Evolutionary conservation across 2,329 filamentous ascomycete genomes (phyloP).

Genomic region (Cladosporium sp.): DNA sequence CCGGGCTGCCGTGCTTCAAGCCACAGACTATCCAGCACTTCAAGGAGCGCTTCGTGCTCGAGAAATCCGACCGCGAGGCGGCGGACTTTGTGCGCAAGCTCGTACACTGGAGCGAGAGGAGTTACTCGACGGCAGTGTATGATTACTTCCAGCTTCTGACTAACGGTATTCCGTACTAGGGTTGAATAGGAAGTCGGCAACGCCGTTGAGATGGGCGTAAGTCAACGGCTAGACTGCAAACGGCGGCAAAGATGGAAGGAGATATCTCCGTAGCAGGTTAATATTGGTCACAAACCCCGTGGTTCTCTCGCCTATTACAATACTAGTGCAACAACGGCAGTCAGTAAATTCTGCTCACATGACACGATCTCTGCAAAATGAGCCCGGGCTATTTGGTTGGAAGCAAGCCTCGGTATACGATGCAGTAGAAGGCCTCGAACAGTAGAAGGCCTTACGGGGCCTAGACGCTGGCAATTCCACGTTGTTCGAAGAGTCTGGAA

Average conservation of each 20-base stretch:
- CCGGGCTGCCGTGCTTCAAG: constrained; percentile 95
- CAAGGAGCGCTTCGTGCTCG: constrained; percentile 86
- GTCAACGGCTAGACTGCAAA: background rate
- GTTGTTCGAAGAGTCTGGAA: background rate
- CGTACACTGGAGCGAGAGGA: constrained; percentile 86
- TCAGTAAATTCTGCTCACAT: background rate
- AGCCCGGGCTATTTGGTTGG: background rate
- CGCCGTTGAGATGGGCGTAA: background rate
- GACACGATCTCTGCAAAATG: background rate
- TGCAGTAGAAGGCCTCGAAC: background rate
- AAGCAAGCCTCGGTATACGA: background rate
- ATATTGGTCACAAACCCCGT: background rate
- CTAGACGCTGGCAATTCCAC: background rate
- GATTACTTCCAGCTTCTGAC: constrained; percentile 97
- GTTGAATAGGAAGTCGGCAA: background rate
- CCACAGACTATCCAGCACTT: constrained; percentile 93
- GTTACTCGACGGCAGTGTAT: constrained; percentile 90
- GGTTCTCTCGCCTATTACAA: background rate
- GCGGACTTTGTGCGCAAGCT: constrained; percentile 91
- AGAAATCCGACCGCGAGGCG: constrained; percentile 88
- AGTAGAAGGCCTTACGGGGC: background rate
- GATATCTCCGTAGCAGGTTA: background rate
- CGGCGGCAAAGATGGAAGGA: background rate
- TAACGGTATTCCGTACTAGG: constrained; percentile 91
- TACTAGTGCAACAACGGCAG: background rate